Percentiles rank a stretch among this genome's conserved stretches.
phyloP scores from a whole-genome alignment of 2,329 filamentous ascomycete genomes.

The Talaromyces sp. region DNA sequence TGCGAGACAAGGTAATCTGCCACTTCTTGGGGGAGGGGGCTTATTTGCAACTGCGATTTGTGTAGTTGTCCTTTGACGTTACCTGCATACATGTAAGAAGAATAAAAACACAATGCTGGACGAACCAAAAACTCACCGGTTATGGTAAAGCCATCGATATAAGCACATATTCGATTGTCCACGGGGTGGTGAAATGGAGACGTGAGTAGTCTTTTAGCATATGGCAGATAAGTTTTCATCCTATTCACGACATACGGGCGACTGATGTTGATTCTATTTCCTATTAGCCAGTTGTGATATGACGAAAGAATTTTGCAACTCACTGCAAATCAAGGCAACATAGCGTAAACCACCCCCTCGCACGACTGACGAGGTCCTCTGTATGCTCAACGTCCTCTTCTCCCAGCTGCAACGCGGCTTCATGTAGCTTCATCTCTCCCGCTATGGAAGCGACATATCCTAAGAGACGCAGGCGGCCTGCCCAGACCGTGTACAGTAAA shows the following conservation, averaged over 20 bases:
- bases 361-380: slow-evolving; percentile 1
- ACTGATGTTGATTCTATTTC: slow-evolving; percentile 7
- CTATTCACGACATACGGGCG: slow-evolving; percentile 1
- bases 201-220: not conserved
- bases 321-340: slow-evolving; percentile 1
- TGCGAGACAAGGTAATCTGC: not conserved
- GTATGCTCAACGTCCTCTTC: not conserved
- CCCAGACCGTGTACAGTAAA: not conserved
- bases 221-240: slow-evolving; percentile 3
- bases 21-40: not conserved
- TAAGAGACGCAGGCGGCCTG: not conserved
- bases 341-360: slow-evolving; percentile 6
- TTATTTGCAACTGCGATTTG: not conserved
- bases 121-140: not conserved
- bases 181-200: not conserved
- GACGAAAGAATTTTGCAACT: not conserved
- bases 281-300: not conserved
- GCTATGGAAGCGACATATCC: slow-evolving; percentile 2
- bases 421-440: slow-evolving; percentile 1
- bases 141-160: slow-evolving; percentile 1
- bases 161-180: slow-evolving; percentile 3
- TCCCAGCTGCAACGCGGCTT: not conserved
- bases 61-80: slow-evolving; percentile 4
- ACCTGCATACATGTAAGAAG: not conserved
- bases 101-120: not conserved